Conservation (phyloP, 768 basidiomycete genomes). For the Strobilomyces confusus region DNA sequence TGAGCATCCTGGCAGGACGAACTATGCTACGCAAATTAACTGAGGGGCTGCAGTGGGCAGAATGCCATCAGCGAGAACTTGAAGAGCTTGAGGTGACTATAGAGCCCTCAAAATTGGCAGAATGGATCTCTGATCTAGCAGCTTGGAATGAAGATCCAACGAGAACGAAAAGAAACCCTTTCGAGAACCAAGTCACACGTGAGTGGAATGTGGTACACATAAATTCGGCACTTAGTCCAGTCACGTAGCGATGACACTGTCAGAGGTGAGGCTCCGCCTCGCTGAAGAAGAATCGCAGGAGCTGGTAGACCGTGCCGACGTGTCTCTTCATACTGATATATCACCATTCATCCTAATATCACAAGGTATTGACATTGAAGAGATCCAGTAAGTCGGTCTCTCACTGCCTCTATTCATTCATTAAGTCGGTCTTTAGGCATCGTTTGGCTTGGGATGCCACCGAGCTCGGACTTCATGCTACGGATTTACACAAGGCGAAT, state of each 20-base stretch:
- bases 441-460: no score
- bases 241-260: no score
- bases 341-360: not conserved
- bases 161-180: not conserved
- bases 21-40: not conserved
- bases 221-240: not conserved
- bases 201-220: not conserved
- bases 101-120: no score
- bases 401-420: no score
- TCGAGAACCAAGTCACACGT: not conserved
- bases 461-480: no score
- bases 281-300: not conserved
- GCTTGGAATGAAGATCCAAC: no score
- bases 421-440: no score
- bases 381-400: not conserved
- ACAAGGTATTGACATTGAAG: not conserved
- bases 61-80: not conserved
- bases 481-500: not conserved
- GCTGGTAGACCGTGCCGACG: not conserved
- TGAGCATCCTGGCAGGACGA: not conserved
- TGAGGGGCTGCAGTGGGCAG: not conserved
- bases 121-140: no score
- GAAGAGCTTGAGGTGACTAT: not conserved
- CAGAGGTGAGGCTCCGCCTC: not conserved
- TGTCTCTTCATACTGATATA: not conserved